A percentile compares a stretch with the other conserved stretches of the same genome.
These are phyloP conservation scores for Aspergillus japonicus DNA, from an alignment of 2,329 filamentous ascomycete species.

Conservation along the genomic window DNA sequence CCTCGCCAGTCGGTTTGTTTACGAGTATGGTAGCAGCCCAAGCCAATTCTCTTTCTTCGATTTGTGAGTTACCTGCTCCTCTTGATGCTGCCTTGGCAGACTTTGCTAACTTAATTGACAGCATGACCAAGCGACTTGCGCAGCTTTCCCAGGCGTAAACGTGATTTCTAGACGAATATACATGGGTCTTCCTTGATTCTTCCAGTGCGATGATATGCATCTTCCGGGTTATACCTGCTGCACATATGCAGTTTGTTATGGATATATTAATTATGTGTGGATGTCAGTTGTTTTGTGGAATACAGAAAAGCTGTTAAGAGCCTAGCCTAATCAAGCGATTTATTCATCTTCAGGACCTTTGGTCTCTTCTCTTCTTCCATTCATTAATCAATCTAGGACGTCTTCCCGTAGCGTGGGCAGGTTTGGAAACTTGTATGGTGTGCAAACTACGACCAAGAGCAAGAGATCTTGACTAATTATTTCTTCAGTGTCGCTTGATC, in stretches of 20 bases:
- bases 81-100: neutral
- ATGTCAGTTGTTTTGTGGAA: constrained; percentile 11
- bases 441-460: too few relatives aligned
- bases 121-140: constrained; percentile 41
- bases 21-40: constrained; percentile 87
- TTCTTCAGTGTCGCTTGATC: too few relatives aligned
- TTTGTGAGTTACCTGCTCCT: constrained; percentile 65
- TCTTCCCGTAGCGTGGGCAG: neutral
- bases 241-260: constrained; percentile 18
- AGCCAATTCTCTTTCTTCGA: constrained; percentile 98
- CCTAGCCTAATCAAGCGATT: constrained; percentile 9
- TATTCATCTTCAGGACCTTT: constrained; percentile 4
- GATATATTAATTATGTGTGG: constrained; percentile 15
- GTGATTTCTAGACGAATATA: constrained; percentile 11
- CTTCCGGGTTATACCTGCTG: constrained; percentile 13
- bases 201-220: constrained; percentile 17
- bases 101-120: constrained; percentile 19
- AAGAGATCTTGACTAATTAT: too few relatives aligned
- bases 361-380: neutral
- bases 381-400: neutral
- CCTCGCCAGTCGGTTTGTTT: constrained; percentile 92
- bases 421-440: too few relatives aligned
- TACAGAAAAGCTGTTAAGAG: constrained; percentile 17
- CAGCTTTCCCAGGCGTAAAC: constrained; percentile 26
- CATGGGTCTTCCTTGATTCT: neutral